Percentiles rank a stretch among this genome's conserved stretches.
Conservation (phyloP, 2,329 filamentous ascomycete genomes). For the Aureobasidium musti region DNA sequence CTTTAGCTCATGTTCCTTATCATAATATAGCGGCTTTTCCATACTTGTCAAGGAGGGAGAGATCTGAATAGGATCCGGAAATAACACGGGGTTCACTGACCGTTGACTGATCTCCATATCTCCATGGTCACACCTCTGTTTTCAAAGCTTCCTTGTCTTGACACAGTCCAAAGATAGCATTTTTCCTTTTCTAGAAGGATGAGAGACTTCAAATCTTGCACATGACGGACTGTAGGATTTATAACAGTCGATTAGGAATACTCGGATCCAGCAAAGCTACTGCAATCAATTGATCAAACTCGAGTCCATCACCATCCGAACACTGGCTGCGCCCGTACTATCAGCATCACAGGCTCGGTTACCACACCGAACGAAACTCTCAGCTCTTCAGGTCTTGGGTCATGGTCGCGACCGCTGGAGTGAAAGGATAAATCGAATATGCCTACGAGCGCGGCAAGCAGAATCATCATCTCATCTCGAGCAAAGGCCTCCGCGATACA, state of each 20-base stretch:
- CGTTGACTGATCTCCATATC: too few species aligned
- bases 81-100: too few species aligned
- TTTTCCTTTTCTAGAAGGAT: too few species aligned
- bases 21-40: too few species aligned
- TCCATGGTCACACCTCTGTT: too few species aligned
- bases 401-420: slow-evolving; percentile 10
- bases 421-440: slow-evolving; percentile 18
- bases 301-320: slow-evolving; percentile 3
- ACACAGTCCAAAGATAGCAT: too few species aligned
- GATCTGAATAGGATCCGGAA: too few species aligned
- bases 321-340: slow-evolving; percentile 16
- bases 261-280: neutral
- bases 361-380: slow-evolving; percentile 13
- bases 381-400: neutral
- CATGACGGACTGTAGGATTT: neutral
- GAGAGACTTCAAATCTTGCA: too few species aligned
- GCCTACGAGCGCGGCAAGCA: slow-evolving; percentile 3
- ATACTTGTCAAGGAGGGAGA: too few species aligned
- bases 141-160: too few species aligned
- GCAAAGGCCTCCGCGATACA: slow-evolving; percentile 22
- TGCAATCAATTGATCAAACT: neutral
- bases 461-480: slow-evolving; percentile 19
- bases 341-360: slow-evolving; percentile 8
- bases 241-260: neutral
- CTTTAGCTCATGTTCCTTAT: too few species aligned